A percentile compares a stretch with the other conserved stretches of the same genome.
These are phyloP conservation scores for Diaporthe ilicicola DNA, from an alignment of 2,329 filamentous ascomycete genomes.

Conservation along the genomic window DNA sequence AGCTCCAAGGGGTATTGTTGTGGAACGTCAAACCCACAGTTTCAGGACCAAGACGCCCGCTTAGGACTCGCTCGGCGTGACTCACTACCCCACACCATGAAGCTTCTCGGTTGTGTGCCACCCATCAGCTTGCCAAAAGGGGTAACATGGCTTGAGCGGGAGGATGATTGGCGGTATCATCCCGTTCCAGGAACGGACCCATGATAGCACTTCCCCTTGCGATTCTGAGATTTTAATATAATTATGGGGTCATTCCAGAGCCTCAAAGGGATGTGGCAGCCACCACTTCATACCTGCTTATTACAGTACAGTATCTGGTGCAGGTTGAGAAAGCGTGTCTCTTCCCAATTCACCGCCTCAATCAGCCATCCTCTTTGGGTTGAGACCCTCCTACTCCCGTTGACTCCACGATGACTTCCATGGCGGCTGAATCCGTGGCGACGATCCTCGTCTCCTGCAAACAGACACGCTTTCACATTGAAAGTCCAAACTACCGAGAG, in stretches of 20 bases:
- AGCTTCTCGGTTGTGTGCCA: neutral
- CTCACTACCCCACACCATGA: conserved; percentile 17
- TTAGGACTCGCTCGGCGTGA: conserved; percentile 1
- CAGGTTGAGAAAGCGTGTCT: neutral
- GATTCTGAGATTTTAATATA: neutral
- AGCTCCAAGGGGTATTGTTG: neutral
- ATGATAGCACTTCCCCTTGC: too few species aligned
- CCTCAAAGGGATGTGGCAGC: neutral
- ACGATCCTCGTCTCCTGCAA: conserved; percentile 71
- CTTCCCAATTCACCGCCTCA: neutral
- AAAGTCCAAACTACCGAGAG: conserved; percentile 63
- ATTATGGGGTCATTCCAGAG: neutral
- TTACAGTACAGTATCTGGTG: too few species aligned
- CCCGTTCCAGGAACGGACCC: neutral
- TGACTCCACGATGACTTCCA: conserved; percentile 52
- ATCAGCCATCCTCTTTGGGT: neutral
- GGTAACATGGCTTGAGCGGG: neutral
- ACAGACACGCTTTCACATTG: conserved; percentile 72
- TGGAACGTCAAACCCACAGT: neutral
- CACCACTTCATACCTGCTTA: neutral
- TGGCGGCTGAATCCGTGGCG: conserved; percentile 58
- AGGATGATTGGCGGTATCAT: neutral
- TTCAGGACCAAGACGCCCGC: neutral
- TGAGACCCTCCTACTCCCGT: neutral
- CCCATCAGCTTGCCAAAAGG: conserved; percentile 4